A percentile compares a stretch with the other conserved stretches of the same genome.
Conservation (phyloP, 352 stramenopile species). For the Phytopythium chamaehyphon region DNA sequence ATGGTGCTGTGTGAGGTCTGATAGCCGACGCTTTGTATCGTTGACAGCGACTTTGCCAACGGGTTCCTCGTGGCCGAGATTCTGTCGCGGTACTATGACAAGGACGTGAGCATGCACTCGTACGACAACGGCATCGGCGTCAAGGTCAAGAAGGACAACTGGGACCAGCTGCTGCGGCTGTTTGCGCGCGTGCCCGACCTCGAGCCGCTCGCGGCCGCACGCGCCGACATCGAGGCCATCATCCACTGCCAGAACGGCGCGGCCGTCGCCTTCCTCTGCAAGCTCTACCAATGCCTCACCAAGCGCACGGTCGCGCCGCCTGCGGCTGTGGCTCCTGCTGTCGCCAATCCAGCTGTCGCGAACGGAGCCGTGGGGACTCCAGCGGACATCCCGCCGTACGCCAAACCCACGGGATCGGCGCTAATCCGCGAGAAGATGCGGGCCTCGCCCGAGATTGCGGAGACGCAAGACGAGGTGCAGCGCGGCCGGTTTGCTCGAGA, state of each 20-base stretch:
- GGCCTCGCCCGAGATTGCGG: slow-evolving; percentile 53
- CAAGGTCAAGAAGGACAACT: slow-evolving; percentile 91
- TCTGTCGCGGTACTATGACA: slow-evolving; percentile 90
- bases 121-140: slow-evolving; percentile 91
- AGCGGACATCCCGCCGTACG: slow-evolving; percentile 72
- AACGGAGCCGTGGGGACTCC: slow-evolving; percentile 19
- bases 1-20: neutral
- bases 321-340: slow-evolving; percentile 3
- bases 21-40: neutral
- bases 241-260: slow-evolving; percentile 90
- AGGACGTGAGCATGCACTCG: slow-evolving; percentile 91
- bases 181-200: slow-evolving; percentile 74
- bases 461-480: slow-evolving; percentile 67
- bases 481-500: slow-evolving; percentile 54
- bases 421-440: slow-evolving; percentile 87
- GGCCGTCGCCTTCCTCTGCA: slow-evolving; percentile 78
- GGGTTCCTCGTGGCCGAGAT: slow-evolving; percentile 92
- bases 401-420: slow-evolving; percentile 74
- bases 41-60: slow-evolving; percentile 80
- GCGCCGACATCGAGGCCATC: slow-evolving; percentile 72
- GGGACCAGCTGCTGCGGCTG: slow-evolving; percentile 82
- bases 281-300: slow-evolving; percentile 89
- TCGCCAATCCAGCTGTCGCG: slow-evolving; percentile 11
- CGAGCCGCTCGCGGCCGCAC: slow-evolving; percentile 40
- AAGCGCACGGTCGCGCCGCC: slow-evolving; percentile 83